Evolutionary conservation across 306 rosid species (phyloP), one percentile per base, ranked within the genome.

Genomic region (Trifolium subterraneum): DNA sequence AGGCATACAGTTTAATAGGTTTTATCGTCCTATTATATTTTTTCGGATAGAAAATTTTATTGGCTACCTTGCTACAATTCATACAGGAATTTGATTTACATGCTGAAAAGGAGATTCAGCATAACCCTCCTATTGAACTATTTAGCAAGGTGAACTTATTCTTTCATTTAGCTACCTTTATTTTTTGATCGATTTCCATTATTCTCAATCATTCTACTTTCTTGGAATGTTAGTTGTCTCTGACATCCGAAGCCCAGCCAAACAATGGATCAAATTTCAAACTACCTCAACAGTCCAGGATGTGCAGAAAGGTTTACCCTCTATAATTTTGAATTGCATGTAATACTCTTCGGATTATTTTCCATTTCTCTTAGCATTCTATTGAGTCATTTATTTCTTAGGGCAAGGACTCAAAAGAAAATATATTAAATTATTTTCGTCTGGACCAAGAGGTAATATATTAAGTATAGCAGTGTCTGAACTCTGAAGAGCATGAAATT

Each of bases 361-460:
- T 74, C 78, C 35, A 39, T 47, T 67, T 75, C 77, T 56, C 39
- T 50, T 70, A 4, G 74, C 71, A 63, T 47, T 50, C 15, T 78
- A 69, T 71, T 87, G 87, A 91, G 82, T 83, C 76, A 58, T 88
- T 73, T 78, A 59, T 86, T 82, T 70, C 85, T 82, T 82, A 88
- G 91, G 80, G 85, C 80, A 90, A 94, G 96, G 96, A 89, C 68
- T 87, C 90, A 80, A 94, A 94, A 88, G 95, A 92, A 90, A 92
- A 92, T 85, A 87, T 86, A 82, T 84, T 72, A 64, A 75, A 72
- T 77, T 77, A 79, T 81, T 83, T 86, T 85, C 88, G 73, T 80
- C 81, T 83, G 39, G 83, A 86, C 69, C 79, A 79, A 66, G 79
- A 92, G 93, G 93, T 88, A 84, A 72, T 68, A 68, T 56, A 52